These are phyloP conservation scores for Fraxinus americana DNA, from an alignment of 257 asterid species.

Conservation along the genomic window DNA sequence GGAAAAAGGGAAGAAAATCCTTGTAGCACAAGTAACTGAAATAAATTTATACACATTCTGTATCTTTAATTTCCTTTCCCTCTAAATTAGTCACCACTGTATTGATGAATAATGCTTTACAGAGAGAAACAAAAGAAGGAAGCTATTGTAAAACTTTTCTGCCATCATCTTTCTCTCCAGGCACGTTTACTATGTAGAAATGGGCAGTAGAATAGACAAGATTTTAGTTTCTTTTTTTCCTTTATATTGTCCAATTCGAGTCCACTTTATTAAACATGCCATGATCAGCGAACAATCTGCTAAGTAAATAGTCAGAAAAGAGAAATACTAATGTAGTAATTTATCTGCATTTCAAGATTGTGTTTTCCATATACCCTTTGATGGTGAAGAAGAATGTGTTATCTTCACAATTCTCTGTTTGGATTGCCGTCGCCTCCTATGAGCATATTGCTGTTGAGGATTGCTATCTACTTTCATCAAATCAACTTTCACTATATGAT, in stretches of 20 bases:
- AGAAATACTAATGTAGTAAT: not conserved
- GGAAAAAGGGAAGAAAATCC: not conserved
- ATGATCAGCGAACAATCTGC: slow-evolving; percentile 21
- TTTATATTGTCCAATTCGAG: not conserved
- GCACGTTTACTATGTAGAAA: not conserved
- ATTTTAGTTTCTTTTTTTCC: not conserved
- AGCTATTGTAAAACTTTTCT: slow-evolving; percentile 12
- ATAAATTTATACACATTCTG: slow-evolving; percentile 34
- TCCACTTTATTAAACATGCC: not conserved
- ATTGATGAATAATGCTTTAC: slow-evolving; percentile 11
- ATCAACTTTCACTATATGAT: slow-evolving; percentile 91
- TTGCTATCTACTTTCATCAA: slow-evolving; percentile 46
- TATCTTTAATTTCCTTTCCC: slow-evolving; percentile 11
- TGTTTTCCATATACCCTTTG: slow-evolving; percentile 72
- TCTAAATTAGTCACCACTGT: slow-evolving; percentile 15
- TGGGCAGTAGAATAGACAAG: not conserved
- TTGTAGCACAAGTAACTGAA: not conserved
- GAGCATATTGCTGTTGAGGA: slow-evolving; percentile 31
- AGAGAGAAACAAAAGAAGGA: slow-evolving; percentile 12
- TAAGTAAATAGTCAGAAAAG: slow-evolving; percentile 1
- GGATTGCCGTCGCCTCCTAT: slow-evolving; percentile 36
- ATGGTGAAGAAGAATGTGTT: slow-evolving; percentile 55
- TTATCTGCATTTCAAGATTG: slow-evolving; percentile 35
- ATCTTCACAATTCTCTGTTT: slow-evolving; percentile 60
- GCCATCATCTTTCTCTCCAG: not conserved